Conservation (phyloP, 2,329 filamentous ascomycete species). For the Beauveria brongniartii region DNA sequence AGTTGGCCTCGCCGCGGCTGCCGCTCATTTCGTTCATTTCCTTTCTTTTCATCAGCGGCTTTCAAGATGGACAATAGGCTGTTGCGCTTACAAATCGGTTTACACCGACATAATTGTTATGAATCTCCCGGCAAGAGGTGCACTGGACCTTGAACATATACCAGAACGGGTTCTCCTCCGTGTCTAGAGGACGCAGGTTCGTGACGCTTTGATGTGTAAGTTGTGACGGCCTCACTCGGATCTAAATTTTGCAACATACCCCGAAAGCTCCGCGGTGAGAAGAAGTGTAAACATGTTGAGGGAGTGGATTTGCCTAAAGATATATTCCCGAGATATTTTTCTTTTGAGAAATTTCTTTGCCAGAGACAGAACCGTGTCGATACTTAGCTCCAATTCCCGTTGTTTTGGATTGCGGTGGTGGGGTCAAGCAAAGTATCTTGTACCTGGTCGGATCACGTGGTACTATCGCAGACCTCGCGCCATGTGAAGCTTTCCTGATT, state of each 20-base stretch:
- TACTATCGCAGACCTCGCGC: background rate
- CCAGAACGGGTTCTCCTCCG: conserved; percentile 75
- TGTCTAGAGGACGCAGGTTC: conserved; percentile 78
- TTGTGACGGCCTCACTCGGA: background rate
- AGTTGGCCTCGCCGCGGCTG: conserved; percentile 92
- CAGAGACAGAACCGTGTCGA: background rate
- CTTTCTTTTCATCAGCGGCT: conserved; percentile 35
- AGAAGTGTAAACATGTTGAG: conserved; percentile 55
- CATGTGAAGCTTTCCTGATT: conserved; percentile 6
- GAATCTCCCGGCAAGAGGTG: conserved; percentile 89
- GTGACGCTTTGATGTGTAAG: conserved; percentile 58
- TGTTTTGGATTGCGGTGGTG: background rate
- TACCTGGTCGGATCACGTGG: background rate
- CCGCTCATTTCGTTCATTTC: conserved; percentile 87
- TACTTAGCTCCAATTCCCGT: background rate
- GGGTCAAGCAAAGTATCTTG: conserved; percentile 1
- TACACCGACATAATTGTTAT: conserved; percentile 78
- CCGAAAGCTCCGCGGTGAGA: conserved; percentile 60
- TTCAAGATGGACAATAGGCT: background rate
- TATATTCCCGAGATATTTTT: background rate
- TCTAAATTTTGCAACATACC: conserved; percentile 37
- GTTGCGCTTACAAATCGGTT: conserved; percentile 69
- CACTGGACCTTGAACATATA: conserved; percentile 98
- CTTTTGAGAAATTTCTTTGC: background rate
- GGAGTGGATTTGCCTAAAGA: background rate